These are phyloP conservation scores for Pochonia chlamydosporia DNA, from an alignment of 2,329 filamentous ascomycete genomes.

Conservation along the genomic window DNA sequence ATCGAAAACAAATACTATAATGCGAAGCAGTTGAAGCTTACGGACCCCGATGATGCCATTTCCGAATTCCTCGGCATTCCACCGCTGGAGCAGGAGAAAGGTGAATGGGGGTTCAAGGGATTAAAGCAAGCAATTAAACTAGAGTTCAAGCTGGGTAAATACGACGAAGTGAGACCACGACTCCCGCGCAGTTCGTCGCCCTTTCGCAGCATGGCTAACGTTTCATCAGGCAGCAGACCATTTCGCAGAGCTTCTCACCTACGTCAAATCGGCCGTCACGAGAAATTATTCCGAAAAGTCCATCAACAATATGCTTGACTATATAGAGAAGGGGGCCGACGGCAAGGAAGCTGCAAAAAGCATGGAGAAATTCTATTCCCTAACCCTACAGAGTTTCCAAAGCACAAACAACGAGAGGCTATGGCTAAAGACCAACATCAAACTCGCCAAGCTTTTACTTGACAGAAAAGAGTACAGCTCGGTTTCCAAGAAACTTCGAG, in stretches of 20 bases:
- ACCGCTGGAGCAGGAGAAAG: conserved; percentile 79
- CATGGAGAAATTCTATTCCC: conserved; percentile 92
- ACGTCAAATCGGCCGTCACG: conserved; percentile 94
- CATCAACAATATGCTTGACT: conserved; percentile 98
- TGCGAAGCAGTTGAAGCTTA: conserved; percentile 90
- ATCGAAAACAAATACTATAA: conserved; percentile 99
- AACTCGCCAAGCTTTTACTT: conserved; percentile 84
- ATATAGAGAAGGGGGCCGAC: conserved; percentile 83
- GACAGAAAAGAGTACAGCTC: conserved; percentile 83
- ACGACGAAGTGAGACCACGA: conserved; percentile 58
- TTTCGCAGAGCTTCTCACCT: conserved; percentile 91
- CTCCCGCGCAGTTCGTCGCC: background rate
- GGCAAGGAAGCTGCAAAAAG: conserved; percentile 64
- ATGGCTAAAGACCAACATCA: conserved; percentile 98
- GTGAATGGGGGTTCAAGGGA: conserved; percentile 98
- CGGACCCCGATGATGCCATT: conserved; percentile 82
- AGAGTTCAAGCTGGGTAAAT: conserved; percentile 87
- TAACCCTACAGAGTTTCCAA: conserved; percentile 91
- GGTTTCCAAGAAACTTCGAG: conserved; percentile 75
- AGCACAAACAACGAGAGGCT: conserved; percentile 95
- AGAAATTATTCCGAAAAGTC: conserved; percentile 99
- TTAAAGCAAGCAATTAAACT: conserved; percentile 97
- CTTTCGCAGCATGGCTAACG: background rate
- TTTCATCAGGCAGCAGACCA: conserved; percentile 71
- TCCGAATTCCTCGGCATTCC: conserved; percentile 89